These are phyloP conservation scores for Globisporangium cystogenes DNA, from an alignment of 352 stramenopile species.

Conservation along the genomic window DNA sequence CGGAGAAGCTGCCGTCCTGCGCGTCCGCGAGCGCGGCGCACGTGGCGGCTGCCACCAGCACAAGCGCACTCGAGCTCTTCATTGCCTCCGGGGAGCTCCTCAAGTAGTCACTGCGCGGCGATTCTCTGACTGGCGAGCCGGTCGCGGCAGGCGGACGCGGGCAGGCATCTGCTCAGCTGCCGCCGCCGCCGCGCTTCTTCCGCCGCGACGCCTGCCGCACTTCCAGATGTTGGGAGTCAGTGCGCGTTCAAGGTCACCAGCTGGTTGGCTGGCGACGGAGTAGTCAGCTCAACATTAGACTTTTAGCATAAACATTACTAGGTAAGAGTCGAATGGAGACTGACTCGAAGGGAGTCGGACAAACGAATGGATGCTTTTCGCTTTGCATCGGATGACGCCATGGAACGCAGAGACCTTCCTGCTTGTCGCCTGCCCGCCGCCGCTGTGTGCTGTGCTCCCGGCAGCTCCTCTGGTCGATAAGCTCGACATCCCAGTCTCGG, in stretches of 20 bases:
- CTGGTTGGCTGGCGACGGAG: not conserved
- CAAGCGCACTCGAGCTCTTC: conserved; percentile 11
- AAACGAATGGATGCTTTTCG: not conserved
- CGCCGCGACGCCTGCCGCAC: not conserved
- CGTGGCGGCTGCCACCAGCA: not conserved
- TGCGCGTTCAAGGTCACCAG: not conserved
- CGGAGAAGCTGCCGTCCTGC: conserved; percentile 17
- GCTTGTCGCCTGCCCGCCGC: no score
- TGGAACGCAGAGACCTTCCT: no score
- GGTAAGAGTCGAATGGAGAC: not conserved
- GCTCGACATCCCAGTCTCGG: no score
- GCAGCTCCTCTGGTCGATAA: no score
- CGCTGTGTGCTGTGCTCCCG: not conserved
- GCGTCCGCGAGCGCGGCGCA: conserved; percentile 3
- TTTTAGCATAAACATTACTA: not conserved
- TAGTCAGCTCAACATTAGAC: not conserved
- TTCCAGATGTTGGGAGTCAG: not conserved
- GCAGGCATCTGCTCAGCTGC: no score
- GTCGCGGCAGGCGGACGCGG: no score
- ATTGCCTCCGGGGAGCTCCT: not conserved
- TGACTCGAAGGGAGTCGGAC: not conserved
- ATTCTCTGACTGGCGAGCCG: not conserved
- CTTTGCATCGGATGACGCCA: no score
- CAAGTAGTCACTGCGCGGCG: not conserved
- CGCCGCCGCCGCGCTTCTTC: not conserved